phyloP scores from a whole-genome alignment of 1,284 basidiomycete species.

The Cutaneotrichosporon sp. region DNA sequence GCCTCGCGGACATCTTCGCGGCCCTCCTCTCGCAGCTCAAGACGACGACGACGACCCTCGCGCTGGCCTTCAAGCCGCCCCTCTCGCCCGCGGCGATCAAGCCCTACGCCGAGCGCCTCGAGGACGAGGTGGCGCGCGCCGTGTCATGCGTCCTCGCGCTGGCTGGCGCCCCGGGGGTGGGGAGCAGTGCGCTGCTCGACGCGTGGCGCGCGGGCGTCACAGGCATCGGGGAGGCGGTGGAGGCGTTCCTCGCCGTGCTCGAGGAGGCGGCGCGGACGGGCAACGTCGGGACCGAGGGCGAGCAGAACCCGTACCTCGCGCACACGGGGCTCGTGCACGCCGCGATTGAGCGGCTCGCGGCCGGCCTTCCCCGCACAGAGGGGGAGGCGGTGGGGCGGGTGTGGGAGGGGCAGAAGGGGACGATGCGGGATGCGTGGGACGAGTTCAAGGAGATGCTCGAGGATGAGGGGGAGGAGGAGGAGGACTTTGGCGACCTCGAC shows the following conservation, averaged over 20 bases:
- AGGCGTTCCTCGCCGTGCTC: slow-evolving; percentile 32
- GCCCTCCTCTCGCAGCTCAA: slow-evolving; percentile 31
- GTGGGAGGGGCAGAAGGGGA: slow-evolving; percentile 38
- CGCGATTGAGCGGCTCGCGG: slow-evolving; percentile 32
- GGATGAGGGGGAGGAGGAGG: slow-evolving; percentile 28
- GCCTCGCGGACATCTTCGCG: slow-evolving; percentile 30
- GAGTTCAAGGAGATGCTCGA: slow-evolving; percentile 50
- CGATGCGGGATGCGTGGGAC: slow-evolving; percentile 46
- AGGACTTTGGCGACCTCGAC: slow-evolving; percentile 21
- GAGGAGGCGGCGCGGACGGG: slow-evolving; percentile 15
- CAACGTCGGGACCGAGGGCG: slow-evolving; percentile 12
- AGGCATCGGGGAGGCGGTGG: slow-evolving; percentile 28
- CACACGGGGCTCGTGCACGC: slow-evolving; percentile 50
- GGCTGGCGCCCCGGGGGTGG: slow-evolving; percentile 12
- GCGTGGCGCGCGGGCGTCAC: slow-evolving; percentile 40
- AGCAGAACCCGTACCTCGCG: slow-evolving; percentile 36
- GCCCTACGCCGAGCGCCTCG: slow-evolving; percentile 37
- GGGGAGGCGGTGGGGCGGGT: slow-evolving; percentile 29
- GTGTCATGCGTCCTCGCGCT: slow-evolving; percentile 36
- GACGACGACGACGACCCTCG: slow-evolving; percentile 36
- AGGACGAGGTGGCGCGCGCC: slow-evolving; percentile 35
- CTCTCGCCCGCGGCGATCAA: slow-evolving; percentile 32
- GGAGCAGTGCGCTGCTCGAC: slow-evolving; percentile 22
- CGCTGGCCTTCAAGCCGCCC: slow-evolving; percentile 48
- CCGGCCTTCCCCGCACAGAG: slow-evolving; percentile 31